phyloP scores from a whole-genome alignment of 1,284 basidiomycete genomes.

The Schizophyllum amplum region DNA sequence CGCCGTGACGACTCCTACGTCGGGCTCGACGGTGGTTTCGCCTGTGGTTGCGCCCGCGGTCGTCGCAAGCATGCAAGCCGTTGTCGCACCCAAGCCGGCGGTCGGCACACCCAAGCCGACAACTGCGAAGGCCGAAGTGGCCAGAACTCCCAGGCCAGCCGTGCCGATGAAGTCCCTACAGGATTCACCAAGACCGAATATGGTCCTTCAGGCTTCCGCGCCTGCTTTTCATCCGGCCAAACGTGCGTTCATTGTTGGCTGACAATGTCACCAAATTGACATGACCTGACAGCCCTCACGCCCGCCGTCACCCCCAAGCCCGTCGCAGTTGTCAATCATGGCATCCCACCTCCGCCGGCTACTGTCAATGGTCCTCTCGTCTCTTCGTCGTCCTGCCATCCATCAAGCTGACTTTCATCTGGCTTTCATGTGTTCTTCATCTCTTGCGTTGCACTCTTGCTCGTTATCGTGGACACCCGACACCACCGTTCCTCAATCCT shows the following conservation, averaged over 20 bases:
- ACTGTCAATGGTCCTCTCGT: neutral
- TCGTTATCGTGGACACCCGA: neutral
- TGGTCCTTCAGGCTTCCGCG: neutral
- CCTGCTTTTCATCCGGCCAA: neutral
- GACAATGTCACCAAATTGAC: no score
- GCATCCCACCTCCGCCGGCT: neutral
- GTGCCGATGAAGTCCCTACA: neutral
- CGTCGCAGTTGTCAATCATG: constrained; percentile 9
- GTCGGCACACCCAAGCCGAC: no score
- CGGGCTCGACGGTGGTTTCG: neutral
- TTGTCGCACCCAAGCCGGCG: no score
- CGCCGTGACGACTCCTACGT: neutral
- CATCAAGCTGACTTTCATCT: neutral
- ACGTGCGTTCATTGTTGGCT: neutral
- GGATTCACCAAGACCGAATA: neutral
- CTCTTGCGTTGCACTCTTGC: neutral
- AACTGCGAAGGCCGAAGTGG: no score
- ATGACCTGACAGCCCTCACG: no score
- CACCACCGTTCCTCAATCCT: neutral
- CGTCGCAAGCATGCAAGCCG: no score
- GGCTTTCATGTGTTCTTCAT: neutral
- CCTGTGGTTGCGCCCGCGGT: neutral
- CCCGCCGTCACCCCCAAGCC: no score
- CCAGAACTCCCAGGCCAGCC: neutral
- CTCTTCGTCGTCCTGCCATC: neutral